phyloP scores from a whole-genome alignment of 768 basidiomycete genomes.

The Neoboletus brunneissimus region DNA sequence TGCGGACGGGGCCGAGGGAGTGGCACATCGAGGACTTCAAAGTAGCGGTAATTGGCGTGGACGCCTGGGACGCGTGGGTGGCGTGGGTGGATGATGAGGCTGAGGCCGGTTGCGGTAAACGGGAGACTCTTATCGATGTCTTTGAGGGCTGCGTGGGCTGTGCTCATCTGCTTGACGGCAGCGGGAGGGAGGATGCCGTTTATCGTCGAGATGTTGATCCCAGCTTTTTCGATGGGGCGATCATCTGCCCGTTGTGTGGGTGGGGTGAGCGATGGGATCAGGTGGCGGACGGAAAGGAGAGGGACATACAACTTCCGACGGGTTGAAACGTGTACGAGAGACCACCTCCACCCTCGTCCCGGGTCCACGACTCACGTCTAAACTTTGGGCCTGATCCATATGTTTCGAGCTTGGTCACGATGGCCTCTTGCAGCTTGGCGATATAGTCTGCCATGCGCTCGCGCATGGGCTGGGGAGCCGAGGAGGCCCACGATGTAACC shows the following conservation, averaged over 20 bases:
- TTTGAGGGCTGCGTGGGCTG: constrained; percentile 15
- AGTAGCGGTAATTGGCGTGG: constrained; percentile 29
- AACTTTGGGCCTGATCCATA: constrained; percentile 11
- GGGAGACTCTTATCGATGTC: constrained; percentile 12
- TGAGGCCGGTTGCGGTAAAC: constrained; percentile 19
- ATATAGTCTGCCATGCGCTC: constrained; percentile 12
- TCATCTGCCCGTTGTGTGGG: background rate
- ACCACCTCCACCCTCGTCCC: constrained; percentile 18
- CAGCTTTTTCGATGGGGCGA: constrained; percentile 23
- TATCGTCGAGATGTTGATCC: constrained; percentile 21
- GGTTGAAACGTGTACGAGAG: constrained; percentile 17
- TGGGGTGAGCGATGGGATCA: background rate
- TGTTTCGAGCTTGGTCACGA: constrained; percentile 22
- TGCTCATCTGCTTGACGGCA: constrained; percentile 25
- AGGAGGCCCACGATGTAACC: background rate
- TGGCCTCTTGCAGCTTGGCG: constrained; percentile 19
- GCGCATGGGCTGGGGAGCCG: constrained; percentile 7
- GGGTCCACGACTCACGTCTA: constrained; percentile 16
- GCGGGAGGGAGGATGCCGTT: constrained; percentile 15
- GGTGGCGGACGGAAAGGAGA: background rate
- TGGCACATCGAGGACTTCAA: constrained; percentile 19
- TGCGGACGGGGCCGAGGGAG: background rate
- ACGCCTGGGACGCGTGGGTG: constrained; percentile 20
- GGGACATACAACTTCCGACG: background rate
- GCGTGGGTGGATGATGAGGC: constrained; percentile 23